Base-by-base conservation (phyloP, 2,329 filamentous ascomycete genomes). In the Venturiaceae sp. region DNA sequence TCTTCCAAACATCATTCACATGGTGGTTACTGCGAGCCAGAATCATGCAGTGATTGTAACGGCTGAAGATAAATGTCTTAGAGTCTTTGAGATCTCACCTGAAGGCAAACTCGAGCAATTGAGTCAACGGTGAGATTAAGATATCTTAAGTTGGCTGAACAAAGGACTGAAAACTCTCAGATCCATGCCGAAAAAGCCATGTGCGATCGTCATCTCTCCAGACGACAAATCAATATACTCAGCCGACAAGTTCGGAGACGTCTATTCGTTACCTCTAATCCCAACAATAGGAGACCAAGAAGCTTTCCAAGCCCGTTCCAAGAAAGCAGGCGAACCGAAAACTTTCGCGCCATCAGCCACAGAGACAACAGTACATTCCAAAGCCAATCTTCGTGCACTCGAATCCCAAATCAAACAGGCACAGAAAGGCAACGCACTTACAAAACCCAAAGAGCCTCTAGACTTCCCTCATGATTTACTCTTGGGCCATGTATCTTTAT, bases 201-300 rank as follows among this genome's bases (percentile, higher is more conserved):
- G 86, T 68, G 84, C 88, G 36, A 77, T 97, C 60, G 75, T 80
- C 55, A 73, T 96, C 56, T 84, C 87, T 7, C 76, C 82, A 39
- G 86, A 92, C 68, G 80, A 83, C 62, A 78, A 80, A 46, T 88
- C 84, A 8, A 89, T 99, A 62, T 74, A 97, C 60, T 85, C 83
- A 62, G 92, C 85, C 56, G 94, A 99, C 77, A 99, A 99, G 72
- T 97, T 97, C 67, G 94, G 94, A 63, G 94, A 99, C 70, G 92
- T 96, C 61, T 97, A 96, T 73, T 83, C 88, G 11, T 74, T 99
- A 7, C 92, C 94, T 14, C 77, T 97, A 3, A 70, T 90, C 47
- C 64, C 66, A 13, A 65, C 69, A 11, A 66, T 68, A n/a, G 67
- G 70, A 36, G 69, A 73, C 46, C 66, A 67, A 30, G 64, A 64